Conservation (phyloP, 2,329 filamentous ascomycete genomes). For the Exophiala alcalophila region DNA sequence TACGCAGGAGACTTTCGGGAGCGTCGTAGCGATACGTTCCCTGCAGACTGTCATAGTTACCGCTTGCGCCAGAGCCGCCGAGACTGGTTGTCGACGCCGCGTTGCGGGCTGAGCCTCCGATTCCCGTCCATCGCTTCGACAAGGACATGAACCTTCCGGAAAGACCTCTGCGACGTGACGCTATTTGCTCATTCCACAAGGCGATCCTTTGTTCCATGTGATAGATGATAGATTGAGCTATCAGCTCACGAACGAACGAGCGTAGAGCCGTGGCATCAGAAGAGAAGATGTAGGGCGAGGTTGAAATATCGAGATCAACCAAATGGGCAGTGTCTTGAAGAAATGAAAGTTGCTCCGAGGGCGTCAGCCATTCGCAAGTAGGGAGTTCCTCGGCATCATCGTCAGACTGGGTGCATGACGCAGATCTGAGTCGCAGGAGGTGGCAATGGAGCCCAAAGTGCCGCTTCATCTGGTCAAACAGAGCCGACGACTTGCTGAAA, state of each 20-base stretch:
- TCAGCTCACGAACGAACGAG: constrained; percentile 88
- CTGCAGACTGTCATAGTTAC: constrained; percentile 71
- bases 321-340: constrained; percentile 58
- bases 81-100: constrained; percentile 54
- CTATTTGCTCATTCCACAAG: constrained; percentile 96
- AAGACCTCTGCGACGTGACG: constrained; percentile 81
- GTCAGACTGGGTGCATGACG: constrained; percentile 81
- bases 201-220: constrained; percentile 92
- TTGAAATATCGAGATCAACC: constrained; percentile 62
- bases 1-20: constrained; percentile 87
- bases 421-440: constrained; percentile 78
- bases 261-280: constrained; percentile 85
- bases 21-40: constrained; percentile 83
- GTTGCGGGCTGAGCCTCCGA: constrained; percentile 64
- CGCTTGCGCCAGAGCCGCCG: constrained; percentile 43
- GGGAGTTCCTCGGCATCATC: constrained; percentile 78
- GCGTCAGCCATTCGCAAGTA: constrained; percentile 86
- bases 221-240: constrained; percentile 89
- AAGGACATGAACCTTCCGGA: constrained; percentile 92
- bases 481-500: constrained; percentile 78
- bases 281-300: constrained; percentile 80
- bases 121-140: constrained; percentile 83
- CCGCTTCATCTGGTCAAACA: constrained; percentile 99
- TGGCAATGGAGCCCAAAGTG: constrained; percentile 96
- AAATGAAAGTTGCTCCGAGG: constrained; percentile 75